Conservation (phyloP, 1,139 yeast genomes). For the Blastobotrys proliferans region DNA sequence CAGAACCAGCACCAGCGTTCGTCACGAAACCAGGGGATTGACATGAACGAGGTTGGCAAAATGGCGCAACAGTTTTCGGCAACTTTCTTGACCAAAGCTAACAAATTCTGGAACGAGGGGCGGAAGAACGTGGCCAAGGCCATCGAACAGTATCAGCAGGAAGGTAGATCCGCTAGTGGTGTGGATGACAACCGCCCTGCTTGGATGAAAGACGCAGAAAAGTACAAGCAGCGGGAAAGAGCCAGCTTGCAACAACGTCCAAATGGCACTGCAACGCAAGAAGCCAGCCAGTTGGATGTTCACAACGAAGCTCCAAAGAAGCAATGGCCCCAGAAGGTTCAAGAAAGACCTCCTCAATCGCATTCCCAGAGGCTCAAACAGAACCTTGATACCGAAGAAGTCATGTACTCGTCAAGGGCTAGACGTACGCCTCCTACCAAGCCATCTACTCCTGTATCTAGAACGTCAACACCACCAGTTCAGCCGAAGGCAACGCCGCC, state of each 20-base stretch:
- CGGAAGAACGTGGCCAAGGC: constrained; percentile 61
- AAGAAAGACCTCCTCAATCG: neutral
- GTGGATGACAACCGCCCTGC: constrained; percentile 55
- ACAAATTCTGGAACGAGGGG: constrained; percentile 57
- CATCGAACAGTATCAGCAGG: constrained; percentile 54
- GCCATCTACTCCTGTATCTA: constrained; percentile 24
- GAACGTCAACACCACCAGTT: constrained; percentile 21
- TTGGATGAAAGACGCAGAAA: constrained; percentile 69
- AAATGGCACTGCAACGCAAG: neutral
- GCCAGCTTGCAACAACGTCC: neutral
- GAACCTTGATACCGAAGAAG: neutral
- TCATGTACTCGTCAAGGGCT: constrained; percentile 9
- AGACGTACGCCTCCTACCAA: constrained; percentile 5
- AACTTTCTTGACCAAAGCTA: constrained; percentile 61
- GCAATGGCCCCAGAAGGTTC: neutral
- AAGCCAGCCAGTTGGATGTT: constrained; percentile 6
- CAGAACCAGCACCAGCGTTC: neutral
- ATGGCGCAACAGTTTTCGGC: constrained; percentile 58
- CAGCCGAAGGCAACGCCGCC: constrained; percentile 8
- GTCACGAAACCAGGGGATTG: neutral
- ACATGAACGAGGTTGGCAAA: constrained; percentile 36
- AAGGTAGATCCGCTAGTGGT: constrained; percentile 16
- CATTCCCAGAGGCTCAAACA: constrained; percentile 4
- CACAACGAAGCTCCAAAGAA: neutral
- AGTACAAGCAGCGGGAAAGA: constrained; percentile 7